Base-by-base conservation (phyloP, 441 rosid species). In the Eruca vesicaria region DNA sequence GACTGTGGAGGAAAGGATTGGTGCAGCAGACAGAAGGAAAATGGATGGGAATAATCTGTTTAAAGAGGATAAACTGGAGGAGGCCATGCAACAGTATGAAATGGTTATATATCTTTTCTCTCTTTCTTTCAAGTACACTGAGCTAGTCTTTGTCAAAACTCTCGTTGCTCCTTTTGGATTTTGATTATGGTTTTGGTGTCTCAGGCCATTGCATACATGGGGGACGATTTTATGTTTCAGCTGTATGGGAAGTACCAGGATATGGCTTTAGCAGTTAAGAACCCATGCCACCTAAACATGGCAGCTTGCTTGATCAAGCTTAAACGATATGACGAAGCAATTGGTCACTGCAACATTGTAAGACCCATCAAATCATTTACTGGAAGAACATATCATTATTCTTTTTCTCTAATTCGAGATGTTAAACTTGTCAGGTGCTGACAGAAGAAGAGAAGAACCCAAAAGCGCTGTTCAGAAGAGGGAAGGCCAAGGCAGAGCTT, bases 11-110 rank as follows among this genome's bases (percentile, higher is more conserved):
- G 99, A 93, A 82, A 90, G 98, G 79, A 91, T 93, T 73, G 90
- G 97, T 71, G 86, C 92, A 55, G 98, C 99, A 62, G 99, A 93
- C 74, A 79, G 95, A 81, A 82, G 98, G 80, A 95, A 91, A 83
- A 93, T 87, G 97, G 97, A 93, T 60, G 98, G 98, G 67, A 95
- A 95, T 82, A 77, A 82, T 43, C 78, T 91, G n/a, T 95, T 86
- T 63, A 89, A 87, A 79, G 96, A 87, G 52, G 96, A 85, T n/a
- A 91, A 92, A 82, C 79, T 91, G 48, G 98, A 90, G 82, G 98
- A 93, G 83, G 98, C 99, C 75, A 86, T 91, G 89, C 99, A 90
- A 73, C 97, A 95, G 74, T 93, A 95, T 91, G 99, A 95, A 86
- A 95, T 93, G 99, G 99, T 93, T 80, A 77, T 65, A 35, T 33